Evolutionary conservation across 2,329 filamentous ascomycete genomes (phyloP).

Genomic region (Nannizziopsis arthrosporioides): DNA sequence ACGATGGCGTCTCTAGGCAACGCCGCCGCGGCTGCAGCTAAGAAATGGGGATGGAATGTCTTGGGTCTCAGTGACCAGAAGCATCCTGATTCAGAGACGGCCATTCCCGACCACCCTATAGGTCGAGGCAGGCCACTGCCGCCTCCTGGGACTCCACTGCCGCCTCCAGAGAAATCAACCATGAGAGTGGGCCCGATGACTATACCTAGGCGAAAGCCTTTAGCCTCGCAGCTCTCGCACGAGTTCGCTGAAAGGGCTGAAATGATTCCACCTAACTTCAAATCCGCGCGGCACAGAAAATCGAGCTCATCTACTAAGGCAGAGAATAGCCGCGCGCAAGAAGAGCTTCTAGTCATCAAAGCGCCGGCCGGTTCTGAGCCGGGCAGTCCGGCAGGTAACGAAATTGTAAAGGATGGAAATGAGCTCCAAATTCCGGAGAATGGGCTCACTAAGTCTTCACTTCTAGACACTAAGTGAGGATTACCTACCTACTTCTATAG

Average conservation of each 20-base stretch:
- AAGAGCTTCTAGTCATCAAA: conserved; percentile 53
- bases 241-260: conserved; percentile 12
- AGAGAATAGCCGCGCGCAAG: conserved; percentile 27
- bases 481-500: no score
- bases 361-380: conserved; percentile 49
- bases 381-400: conserved; percentile 9
- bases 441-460: not conserved
- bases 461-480: no score
- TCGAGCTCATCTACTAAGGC: conserved; percentile 35
- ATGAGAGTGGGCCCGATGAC: conserved; percentile 46
- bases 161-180: conserved; percentile 50
- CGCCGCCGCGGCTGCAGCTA: conserved; percentile 47
- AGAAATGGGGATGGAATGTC: conserved; percentile 48
- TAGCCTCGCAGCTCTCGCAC: conserved; percentile 37
- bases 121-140: conserved; percentile 72
- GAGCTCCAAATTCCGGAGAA: not conserved
- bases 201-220: conserved; percentile 54
- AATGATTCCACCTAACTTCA: not conserved
- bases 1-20: conserved; percentile 36
- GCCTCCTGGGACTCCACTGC: conserved; percentile 67
- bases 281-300: conserved; percentile 39
- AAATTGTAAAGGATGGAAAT: not conserved
- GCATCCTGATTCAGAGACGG: conserved; percentile 33
- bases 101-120: conserved; percentile 54
- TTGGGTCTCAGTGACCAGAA: conserved; percentile 33